Percentiles rank a stretch among this genome's conserved stretches.
Conservation (phyloP, 805 yeast species). For the Pichia nakasei region DNA sequence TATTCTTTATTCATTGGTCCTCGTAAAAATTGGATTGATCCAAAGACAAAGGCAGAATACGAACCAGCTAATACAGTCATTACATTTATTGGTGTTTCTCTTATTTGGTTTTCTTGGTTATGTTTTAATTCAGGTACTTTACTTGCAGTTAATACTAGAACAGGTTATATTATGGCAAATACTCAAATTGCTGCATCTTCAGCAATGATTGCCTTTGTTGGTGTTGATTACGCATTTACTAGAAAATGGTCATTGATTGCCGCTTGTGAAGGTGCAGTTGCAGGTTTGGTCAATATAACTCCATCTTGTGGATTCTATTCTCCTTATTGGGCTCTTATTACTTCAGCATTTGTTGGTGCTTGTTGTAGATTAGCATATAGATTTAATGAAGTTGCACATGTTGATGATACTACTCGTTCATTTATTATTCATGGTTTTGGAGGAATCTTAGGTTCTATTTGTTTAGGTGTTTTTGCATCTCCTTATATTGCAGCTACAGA, state of each 20-base stretch:
- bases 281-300: slow-evolving; percentile 38
- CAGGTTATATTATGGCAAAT: slow-evolving; percentile 38
- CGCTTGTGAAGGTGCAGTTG: slow-evolving; percentile 39
- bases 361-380: slow-evolving; percentile 29
- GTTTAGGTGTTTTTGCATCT: slow-evolving; percentile 38
- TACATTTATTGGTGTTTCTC: slow-evolving; percentile 35
- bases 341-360: slow-evolving; percentile 32
- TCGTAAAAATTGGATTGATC: slow-evolving; percentile 27
- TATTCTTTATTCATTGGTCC: slow-evolving; percentile 37
- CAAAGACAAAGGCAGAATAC: slow-evolving; percentile 22
- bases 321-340: slow-evolving; percentile 39
- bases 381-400: slow-evolving; percentile 32
- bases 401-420: slow-evolving; percentile 39
- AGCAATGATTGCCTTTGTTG: slow-evolving; percentile 37
- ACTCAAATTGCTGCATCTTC: slow-evolving; percentile 44
- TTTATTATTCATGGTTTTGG: slow-evolving; percentile 41
- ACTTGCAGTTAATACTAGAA: slow-evolving; percentile 31
- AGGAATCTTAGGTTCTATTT: slow-evolving; percentile 37
- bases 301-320: slow-evolving; percentile 39
- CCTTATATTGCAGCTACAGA: slow-evolving; percentile 36
- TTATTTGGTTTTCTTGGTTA: slow-evolving; percentile 43
- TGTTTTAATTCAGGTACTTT: slow-evolving; percentile 41
- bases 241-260: slow-evolving; percentile 34
- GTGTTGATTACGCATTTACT: slow-evolving; percentile 32
- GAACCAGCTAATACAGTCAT: slow-evolving; percentile 30